Percentiles rank a stretch among this genome's conserved stretches.
Evolutionary conservation across 768 basidiomycete genomes (phyloP).

Genomic region (Collybiopsis confluens): DNA sequence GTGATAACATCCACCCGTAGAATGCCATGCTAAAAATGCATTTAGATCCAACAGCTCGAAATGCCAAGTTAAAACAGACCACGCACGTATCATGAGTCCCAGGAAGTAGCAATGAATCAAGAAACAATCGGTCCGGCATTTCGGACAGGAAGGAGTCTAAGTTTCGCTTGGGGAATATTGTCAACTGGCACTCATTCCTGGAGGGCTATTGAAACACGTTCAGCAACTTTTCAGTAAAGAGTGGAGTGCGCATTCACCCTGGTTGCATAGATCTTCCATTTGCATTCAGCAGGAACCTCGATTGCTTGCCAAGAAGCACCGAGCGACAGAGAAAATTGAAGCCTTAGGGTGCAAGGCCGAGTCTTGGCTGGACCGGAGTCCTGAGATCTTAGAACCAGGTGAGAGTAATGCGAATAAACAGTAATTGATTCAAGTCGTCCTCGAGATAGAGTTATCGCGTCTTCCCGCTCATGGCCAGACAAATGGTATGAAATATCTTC

Average conservation of each 20-base stretch:
- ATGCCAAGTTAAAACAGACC: background rate
- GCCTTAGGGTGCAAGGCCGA: conserved; percentile 1
- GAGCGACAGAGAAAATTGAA: conserved; percentile 20
- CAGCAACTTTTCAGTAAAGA: too few relatives aligned
- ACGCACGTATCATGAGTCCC: conserved; percentile 72
- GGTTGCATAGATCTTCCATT: conserved; percentile 56
- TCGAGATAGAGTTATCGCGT: background rate
- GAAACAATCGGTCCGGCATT: conserved; percentile 60
- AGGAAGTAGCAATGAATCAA: conserved; percentile 77
- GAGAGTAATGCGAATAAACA: background rate
- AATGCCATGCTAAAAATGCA: conserved; percentile 62
- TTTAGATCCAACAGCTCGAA: conserved; percentile 9
- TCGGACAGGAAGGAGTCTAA: conserved; percentile 52
- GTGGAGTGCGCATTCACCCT: too few relatives aligned
- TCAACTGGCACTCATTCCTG: conserved; percentile 38
- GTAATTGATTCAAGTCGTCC: background rate
- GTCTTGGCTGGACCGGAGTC: background rate
- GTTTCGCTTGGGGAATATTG: conserved; percentile 59
- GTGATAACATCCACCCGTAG: conserved; percentile 81
- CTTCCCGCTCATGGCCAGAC: background rate
- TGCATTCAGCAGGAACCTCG: conserved; percentile 55
- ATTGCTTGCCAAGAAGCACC: conserved; percentile 50
- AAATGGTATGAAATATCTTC: conserved; percentile 4
- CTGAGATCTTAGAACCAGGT: background rate
- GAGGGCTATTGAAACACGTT: conserved; percentile 34